Percentiles rank a stretch among this genome's conserved stretches.
phyloP scores from a whole-genome alignment of 2,329 filamentous ascomycete genomes.

The Aspergillus candidus region DNA sequence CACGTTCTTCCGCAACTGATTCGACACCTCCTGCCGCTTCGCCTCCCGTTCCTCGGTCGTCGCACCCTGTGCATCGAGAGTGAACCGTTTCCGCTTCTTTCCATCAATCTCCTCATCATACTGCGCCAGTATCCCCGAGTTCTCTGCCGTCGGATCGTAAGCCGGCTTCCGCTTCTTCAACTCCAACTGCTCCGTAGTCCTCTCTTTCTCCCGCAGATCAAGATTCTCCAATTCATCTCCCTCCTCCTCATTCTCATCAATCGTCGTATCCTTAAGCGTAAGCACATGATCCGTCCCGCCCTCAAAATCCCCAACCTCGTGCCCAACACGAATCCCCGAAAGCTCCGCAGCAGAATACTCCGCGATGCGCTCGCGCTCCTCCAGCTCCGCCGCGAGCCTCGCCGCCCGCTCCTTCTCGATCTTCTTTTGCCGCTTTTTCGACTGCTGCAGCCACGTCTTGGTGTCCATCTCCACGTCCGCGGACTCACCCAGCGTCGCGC shows the following conservation, averaged over 20 bases:
- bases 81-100: constrained; percentile 84
- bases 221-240: constrained; percentile 69
- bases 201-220: constrained; percentile 38
- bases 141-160: constrained; percentile 76
- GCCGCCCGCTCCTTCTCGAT: constrained; percentile 69
- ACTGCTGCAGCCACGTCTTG: constrained; percentile 76
- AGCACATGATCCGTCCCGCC: constrained; percentile 78
- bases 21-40: constrained; percentile 49
- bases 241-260: constrained; percentile 75
- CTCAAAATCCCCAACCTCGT: constrained; percentile 75
- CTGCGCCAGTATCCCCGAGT: constrained; percentile 69
- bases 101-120: constrained; percentile 94
- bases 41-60: constrained; percentile 58
- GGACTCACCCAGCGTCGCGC: constrained; percentile 73
- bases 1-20: constrained; percentile 59
- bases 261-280: constrained; percentile 87
- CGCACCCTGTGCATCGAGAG: constrained; percentile 70
- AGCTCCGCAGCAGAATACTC: constrained; percentile 83
- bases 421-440: constrained; percentile 92
- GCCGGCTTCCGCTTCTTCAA: constrained; percentile 83
- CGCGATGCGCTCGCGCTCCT: constrained; percentile 65
- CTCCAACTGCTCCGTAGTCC: constrained; percentile 61
- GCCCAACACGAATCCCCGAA: constrained; percentile 84
- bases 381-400: constrained; percentile 67
- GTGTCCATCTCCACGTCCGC: constrained; percentile 66